Conservation (phyloP, 164 flowering plant genomes). For the Nelumbo lutea region DNA sequence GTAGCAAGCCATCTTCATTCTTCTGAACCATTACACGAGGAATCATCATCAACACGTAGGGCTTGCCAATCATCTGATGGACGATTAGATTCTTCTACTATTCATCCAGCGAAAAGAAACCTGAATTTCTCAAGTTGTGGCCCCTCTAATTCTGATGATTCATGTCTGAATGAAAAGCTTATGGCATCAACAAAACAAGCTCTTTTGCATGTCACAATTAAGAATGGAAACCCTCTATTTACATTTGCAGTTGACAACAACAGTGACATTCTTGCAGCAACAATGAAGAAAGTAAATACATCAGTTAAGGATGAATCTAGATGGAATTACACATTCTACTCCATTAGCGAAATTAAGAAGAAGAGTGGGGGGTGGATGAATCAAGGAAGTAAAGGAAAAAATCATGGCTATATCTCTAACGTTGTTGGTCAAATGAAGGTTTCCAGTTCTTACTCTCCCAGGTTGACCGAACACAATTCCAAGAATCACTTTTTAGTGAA, state of each 20-base stretch:
- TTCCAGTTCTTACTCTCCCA: constrained; percentile 17
- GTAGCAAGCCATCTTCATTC: constrained; percentile 17
- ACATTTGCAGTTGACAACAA: constrained; percentile 46
- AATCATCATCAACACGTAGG: constrained; percentile 4
- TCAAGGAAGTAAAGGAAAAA: constrained; percentile 50
- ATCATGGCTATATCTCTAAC: constrained; percentile 36
- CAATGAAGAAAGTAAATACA: constrained; percentile 27
- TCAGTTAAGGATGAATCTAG: constrained; percentile 36
- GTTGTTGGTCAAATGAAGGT: constrained; percentile 69
- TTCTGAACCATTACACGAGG: constrained; percentile 16
- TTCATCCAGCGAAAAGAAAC: constrained; percentile 23
- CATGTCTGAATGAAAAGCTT: constrained; percentile 19
- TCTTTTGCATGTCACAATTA: constrained; percentile 42
- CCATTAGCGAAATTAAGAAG: constrained; percentile 58
- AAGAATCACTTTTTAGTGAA: constrained; percentile 14
- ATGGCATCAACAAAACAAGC: constrained; percentile 38
- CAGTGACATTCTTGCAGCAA: constrained; percentile 50
- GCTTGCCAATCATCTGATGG: constrained; percentile 10
- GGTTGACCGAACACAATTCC: constrained; percentile 12
- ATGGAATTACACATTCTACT: constrained; percentile 47
- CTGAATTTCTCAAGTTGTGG: constrained; percentile 16
- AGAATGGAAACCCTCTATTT: constrained; percentile 58
- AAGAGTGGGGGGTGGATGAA: constrained; percentile 59
- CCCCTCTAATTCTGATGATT: constrained; percentile 11
- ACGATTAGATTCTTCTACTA: constrained; percentile 6